Percentiles rank a stretch among this genome's conserved stretches.
These are phyloP conservation scores for Kodamaea hsintzibuensis DNA, from an alignment of 805 yeast genomes.

Conservation along the genomic window DNA sequence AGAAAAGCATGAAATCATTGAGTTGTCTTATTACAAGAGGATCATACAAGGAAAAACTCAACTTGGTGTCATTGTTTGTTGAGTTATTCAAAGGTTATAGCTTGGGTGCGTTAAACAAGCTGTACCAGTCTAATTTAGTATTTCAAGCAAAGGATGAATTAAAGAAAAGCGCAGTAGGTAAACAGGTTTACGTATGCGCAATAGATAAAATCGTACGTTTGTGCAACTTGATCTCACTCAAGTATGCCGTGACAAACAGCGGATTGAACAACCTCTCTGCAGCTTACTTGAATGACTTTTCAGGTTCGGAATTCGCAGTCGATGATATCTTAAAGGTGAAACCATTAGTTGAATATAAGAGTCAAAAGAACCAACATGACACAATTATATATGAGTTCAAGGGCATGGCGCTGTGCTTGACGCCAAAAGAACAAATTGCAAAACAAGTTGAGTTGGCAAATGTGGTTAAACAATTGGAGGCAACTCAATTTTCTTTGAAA, in stretches of 20 bases:
- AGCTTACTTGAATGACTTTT: constrained; percentile 7
- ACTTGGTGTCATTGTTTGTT: constrained; percentile 20
- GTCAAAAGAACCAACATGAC: not conserved
- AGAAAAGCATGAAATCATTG: constrained; percentile 14
- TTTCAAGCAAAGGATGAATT: not conserved
- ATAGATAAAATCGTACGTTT: constrained; percentile 16
- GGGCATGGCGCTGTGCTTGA: not conserved
- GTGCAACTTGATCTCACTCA: constrained; percentile 15
- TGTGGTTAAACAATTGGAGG: constrained; percentile 2
- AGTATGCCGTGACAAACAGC: constrained; percentile 15
- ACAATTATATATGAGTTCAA: not conserved
- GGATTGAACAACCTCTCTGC: constrained; percentile 20
- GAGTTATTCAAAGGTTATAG: constrained; percentile 14
- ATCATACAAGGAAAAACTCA: constrained; percentile 31
- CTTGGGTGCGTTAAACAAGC: constrained; percentile 7
- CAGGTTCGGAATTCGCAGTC: not conserved
- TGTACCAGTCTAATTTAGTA: not conserved
- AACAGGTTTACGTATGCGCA: constrained; percentile 16
- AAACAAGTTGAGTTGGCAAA: constrained; percentile 3
- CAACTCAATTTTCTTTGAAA: not conserved
- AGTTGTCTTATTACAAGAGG: constrained; percentile 27
- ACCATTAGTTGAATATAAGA: constrained; percentile 1
- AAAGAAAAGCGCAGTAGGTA: constrained; percentile 14
- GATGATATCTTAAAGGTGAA: constrained; percentile 6
- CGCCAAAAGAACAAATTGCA: not conserved